Conservation (phyloP, 352 stramenopile species). For the Pythium insidiosum region DNA sequence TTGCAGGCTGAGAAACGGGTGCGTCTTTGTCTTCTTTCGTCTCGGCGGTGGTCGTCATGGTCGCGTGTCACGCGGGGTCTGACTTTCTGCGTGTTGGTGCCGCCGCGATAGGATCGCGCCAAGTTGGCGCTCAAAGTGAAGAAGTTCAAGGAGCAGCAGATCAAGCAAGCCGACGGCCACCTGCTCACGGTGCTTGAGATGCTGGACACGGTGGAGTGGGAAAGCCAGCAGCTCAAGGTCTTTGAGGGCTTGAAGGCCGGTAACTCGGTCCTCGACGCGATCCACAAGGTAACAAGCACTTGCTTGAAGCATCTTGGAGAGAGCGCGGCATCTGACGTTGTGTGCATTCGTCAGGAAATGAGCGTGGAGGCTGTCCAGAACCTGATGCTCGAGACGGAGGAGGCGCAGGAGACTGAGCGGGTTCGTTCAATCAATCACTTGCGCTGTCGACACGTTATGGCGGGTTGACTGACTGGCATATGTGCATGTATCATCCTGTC, state of each 20-base stretch:
- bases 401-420: conserved; percentile 69
- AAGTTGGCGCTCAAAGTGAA: conserved; percentile 85
- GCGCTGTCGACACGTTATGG: background rate
- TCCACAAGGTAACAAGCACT: conserved; percentile 43
- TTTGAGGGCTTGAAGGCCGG: conserved; percentile 85
- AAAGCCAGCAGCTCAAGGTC: conserved; percentile 82
- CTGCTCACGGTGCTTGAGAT: conserved; percentile 82
- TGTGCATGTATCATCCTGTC: conserved; percentile 3
- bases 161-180: conserved; percentile 79
- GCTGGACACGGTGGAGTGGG: conserved; percentile 86
- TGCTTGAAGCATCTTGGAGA: background rate
- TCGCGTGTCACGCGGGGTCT: background rate
- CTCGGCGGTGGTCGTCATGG: background rate
- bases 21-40: background rate
- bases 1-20: conserved; percentile 62
- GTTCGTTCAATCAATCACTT: conserved; percentile 33
- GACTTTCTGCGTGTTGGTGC: background rate
- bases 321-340: background rate
- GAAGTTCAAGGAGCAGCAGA: conserved; percentile 88
- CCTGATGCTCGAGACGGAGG: conserved; percentile 84
- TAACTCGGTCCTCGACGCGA: conserved; percentile 81
- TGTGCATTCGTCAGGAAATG: conserved; percentile 60
- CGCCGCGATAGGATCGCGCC: conserved; percentile 50
- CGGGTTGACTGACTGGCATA: conserved; percentile 1
- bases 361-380: conserved; percentile 83